Percentiles rank a stretch among this genome's conserved stretches.
Conservation (phyloP, 2,329 filamentous ascomycete genomes). For the Xylariales sp. region DNA sequence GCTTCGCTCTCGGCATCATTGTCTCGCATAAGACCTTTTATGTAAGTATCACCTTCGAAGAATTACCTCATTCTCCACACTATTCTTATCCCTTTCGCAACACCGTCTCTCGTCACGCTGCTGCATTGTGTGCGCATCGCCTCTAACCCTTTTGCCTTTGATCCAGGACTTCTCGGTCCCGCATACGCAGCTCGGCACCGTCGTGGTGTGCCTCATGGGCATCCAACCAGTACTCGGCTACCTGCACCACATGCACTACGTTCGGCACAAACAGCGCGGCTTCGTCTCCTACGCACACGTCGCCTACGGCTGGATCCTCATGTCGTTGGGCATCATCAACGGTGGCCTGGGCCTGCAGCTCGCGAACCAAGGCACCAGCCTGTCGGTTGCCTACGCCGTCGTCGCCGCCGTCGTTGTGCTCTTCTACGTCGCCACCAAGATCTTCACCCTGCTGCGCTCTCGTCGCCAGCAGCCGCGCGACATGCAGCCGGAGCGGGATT, state of each 20-base stretch:
- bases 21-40: conserved; percentile 27
- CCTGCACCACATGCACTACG: conserved; percentile 52
- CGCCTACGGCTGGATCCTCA: conserved; percentile 57
- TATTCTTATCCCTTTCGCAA: too few species aligned
- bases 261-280: conserved; percentile 42
- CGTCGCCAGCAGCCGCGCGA: too few species aligned
- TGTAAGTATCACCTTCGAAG: conserved; percentile 16
- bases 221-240: conserved; percentile 56
- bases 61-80: conserved; percentile 9
- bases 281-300: conserved; percentile 53
- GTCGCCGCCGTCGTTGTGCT: conserved; percentile 45
- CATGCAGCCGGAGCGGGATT: too few species aligned
- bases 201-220: conserved; percentile 48
- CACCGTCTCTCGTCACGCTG: too few species aligned
- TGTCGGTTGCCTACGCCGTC: conserved; percentile 51
- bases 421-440: conserved; percentile 36
- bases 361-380: conserved; percentile 31
- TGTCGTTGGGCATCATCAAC: conserved; percentile 57
- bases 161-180: conserved; percentile 47
- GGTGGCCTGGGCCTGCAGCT: conserved; percentile 58
- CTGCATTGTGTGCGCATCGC: too few species aligned
- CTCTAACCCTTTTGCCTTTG: too few species aligned
- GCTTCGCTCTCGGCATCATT: conserved; percentile 52
- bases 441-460: conserved; percentile 1
- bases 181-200: conserved; percentile 54